Evolutionary conservation across 208 protist species (phyloP).

Genomic region (Entamoeba dispar): DNA sequence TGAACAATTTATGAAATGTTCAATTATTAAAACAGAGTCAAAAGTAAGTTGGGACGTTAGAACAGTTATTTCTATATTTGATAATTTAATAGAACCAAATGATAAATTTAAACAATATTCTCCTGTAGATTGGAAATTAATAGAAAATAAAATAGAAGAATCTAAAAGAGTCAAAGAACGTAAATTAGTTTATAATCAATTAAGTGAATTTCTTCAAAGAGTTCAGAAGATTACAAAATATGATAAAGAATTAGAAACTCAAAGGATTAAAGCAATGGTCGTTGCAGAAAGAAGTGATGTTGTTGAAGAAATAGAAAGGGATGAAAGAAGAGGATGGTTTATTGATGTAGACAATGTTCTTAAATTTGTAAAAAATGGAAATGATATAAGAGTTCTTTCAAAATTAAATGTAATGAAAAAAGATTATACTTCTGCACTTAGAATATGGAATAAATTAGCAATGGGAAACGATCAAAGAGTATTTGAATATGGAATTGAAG

Average conservation of each 20-base stretch:
- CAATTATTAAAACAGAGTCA: neutral
- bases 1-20: neutral
- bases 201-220: neutral
- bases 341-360: neutral
- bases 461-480: neutral
- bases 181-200: neutral
- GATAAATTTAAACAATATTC: too few species aligned
- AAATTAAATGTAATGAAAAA: neutral
- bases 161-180: neutral
- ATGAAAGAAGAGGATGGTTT: neutral
- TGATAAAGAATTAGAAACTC: neutral
- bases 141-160: neutral
- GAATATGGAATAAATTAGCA: neutral
- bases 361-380: neutral
- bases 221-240: neutral
- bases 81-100: neutral
- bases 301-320: neutral
- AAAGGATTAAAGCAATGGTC: neutral
- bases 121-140: neutral
- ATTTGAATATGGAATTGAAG: neutral
- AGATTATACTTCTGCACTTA: neutral
- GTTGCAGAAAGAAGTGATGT: neutral
- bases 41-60: neutral
- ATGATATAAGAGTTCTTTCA: neutral
- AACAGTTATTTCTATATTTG: neutral